Percentiles rank a stretch among this genome's conserved stretches.
phyloP scores from a whole-genome alignment of 208 protist genomes.

The Leishmania turanica region DNA sequence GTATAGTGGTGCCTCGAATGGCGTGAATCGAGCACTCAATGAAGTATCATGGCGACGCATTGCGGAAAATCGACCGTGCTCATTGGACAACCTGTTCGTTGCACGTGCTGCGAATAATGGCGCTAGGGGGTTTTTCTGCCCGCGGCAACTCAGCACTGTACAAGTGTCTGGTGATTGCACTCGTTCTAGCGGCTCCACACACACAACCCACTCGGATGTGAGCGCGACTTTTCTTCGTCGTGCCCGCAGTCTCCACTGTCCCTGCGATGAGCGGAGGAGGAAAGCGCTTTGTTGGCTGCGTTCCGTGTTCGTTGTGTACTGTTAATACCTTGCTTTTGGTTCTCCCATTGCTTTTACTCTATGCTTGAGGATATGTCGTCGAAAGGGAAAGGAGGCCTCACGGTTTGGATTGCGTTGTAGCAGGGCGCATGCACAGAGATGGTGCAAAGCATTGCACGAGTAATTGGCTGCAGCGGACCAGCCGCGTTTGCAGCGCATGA shows the following conservation, averaged over 20 bases:
- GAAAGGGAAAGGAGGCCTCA: no score
- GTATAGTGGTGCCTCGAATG: background rate
- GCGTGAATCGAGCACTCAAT: background rate
- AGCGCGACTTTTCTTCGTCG: background rate
- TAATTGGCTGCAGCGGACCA: constrained; percentile 44
- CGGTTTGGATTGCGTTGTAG: background rate
- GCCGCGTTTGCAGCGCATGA: constrained; percentile 29
- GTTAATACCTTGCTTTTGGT: background rate
- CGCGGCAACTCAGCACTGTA: background rate
- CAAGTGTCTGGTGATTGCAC: no score
- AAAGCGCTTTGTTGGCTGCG: background rate
- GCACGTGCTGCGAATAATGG: background rate
- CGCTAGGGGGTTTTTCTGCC: background rate
- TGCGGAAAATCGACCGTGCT: background rate
- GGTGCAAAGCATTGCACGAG: constrained; percentile 9
- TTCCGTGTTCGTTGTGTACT: background rate
- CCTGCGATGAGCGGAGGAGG: background rate
- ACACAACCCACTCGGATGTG: background rate
- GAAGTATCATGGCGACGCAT: background rate
- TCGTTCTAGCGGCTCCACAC: background rate
- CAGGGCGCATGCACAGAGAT: background rate
- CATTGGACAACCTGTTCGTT: background rate
- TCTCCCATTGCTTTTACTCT: background rate
- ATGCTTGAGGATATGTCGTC: background rate
- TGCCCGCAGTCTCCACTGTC: background rate